Evolutionary conservation across 176 grass and related monocot genomes (phyloP), one percentile per base, ranked within the genome.

Genomic region (Triticum turgidum): DNA sequence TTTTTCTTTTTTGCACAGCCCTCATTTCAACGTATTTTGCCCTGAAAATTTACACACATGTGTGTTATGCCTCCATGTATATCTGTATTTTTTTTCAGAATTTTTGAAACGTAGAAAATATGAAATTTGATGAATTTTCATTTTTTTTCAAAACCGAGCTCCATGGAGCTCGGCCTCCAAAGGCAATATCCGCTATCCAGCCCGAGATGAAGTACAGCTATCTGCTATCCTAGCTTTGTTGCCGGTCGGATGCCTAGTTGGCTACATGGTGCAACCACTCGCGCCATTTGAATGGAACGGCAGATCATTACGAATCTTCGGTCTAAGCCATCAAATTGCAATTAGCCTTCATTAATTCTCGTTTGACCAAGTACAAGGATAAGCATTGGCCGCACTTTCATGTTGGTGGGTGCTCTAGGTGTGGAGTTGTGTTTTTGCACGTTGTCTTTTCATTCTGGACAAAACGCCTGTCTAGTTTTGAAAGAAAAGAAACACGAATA

Each of bases 221-320:
- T 32, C 32, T 3, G 32, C 32, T 32, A 32, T 32, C 25, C 49
- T 66, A 24, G 18, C 37, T 39, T 61, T 59, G 20, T 35, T 49
- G 83, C 18, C 17, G 52, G 25, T 68, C 0, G n/a, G 58, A 42
- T 59, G 33, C 24, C 49, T 54, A 54, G 51, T 54, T 54, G 51
- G 15, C 47, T 17, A 38, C 24, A 45, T 7, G 27, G 3, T 77
- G 45, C 34, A 34, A 6, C 17, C 35, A 44, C 41, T 61, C 11
- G 11, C 35, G 51, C 38, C 20, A 61, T 72, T 70, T 39, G 29
- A 52, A 79, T 72, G 54, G 21, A 85, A 65, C 33, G 61, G 44
- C 44, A 75, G 65, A 52, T 59, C 29, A 51, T 54, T 45, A 84
- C 27, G 38, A 83, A 84, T 79, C 65, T 14, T 54, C 27, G 54